Evolutionary conservation across 352 stramenopile species (phyloP).

Genomic region (Globisporangium solare): DNA sequence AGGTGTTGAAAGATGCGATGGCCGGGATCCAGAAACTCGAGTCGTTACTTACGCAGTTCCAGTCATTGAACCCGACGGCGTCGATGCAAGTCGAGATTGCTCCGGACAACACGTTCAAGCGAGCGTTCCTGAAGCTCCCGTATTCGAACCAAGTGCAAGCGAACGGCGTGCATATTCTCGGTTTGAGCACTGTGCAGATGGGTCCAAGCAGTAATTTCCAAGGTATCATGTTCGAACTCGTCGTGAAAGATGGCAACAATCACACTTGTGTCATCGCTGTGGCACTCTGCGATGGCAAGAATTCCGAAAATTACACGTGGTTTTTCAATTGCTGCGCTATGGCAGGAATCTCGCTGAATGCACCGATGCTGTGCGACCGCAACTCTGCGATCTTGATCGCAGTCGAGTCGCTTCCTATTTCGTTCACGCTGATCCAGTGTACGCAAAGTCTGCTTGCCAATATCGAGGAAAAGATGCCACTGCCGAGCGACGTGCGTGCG

Average conservation of each 20-base stretch:
- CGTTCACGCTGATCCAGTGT: slow-evolving; percentile 37
- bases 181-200: slow-evolving; percentile 29
- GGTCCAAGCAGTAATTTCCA: slow-evolving; percentile 32
- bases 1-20: slow-evolving; percentile 26
- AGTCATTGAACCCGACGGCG: slow-evolving; percentile 28
- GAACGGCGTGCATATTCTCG: slow-evolving; percentile 24
- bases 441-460: slow-evolving; percentile 23
- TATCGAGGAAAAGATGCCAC: slow-evolving; percentile 24
- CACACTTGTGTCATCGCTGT: slow-evolving; percentile 27
- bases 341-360: slow-evolving; percentile 23
- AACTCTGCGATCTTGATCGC: slow-evolving; percentile 20
- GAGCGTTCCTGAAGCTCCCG: slow-evolving; percentile 42
- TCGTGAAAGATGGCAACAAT: slow-evolving; percentile 40
- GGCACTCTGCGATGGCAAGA: slow-evolving; percentile 31
- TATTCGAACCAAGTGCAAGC: slow-evolving; percentile 27
- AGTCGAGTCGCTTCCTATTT: slow-evolving; percentile 23
- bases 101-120: slow-evolving; percentile 26
- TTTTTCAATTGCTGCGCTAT: slow-evolving; percentile 34
- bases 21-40: slow-evolving; percentile 42
- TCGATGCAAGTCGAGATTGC: slow-evolving; percentile 29
- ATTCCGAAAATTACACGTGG: slow-evolving; percentile 32
- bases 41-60: slow-evolving; percentile 39
- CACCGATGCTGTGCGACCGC: slow-evolving; percentile 35
- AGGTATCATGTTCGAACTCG: slow-evolving; percentile 28
- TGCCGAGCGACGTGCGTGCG: slow-evolving; percentile 16